Percentiles rank a stretch among this genome's conserved stretches.
Evolutionary conservation across 257 asterid species (phyloP).

Genomic region (Solanum chmielewskii): DNA sequence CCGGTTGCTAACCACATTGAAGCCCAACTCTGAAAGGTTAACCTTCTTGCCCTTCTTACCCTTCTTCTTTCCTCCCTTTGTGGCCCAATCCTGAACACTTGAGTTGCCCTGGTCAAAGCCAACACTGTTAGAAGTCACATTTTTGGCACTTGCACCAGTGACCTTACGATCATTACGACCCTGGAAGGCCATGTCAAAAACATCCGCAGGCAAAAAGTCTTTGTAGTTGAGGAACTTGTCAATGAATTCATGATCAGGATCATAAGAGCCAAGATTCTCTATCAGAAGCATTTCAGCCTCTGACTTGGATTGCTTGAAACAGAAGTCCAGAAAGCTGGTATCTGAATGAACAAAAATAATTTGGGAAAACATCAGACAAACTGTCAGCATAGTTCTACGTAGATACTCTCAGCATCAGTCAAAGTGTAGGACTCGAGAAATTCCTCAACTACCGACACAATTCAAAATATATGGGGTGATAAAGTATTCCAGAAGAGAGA

Average conservation of each 20-base stretch:
- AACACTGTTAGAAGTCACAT: constrained; percentile 20
- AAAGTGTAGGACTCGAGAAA: background rate
- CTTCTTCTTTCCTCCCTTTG: constrained; percentile 62
- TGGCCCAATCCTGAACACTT: constrained; percentile 24
- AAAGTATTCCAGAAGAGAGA: background rate
- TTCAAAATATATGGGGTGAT: background rate
- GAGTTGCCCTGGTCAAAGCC: constrained; percentile 18
- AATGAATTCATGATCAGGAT: constrained; percentile 76
- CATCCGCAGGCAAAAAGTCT: constrained; percentile 71
- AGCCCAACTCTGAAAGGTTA: constrained; percentile 74
- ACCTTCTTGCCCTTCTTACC: constrained; percentile 84
- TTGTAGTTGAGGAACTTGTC: constrained; percentile 78
- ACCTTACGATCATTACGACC: constrained; percentile 30
- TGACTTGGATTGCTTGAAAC: constrained; percentile 66
- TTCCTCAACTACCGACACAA: background rate
- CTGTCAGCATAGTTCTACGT: background rate
- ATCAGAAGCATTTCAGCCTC: constrained; percentile 79
- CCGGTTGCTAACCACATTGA: constrained; percentile 88
- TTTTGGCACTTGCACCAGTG: constrained; percentile 18
- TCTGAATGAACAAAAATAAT: constrained; percentile 25
- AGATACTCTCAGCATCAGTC: background rate
- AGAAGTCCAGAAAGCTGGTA: constrained; percentile 76
- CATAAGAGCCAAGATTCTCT: constrained; percentile 74
- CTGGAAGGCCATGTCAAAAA: constrained; percentile 64
- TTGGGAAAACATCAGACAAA: background rate